Evolutionary conservation across 345 rosid species (phyloP), one percentile per base, ranked within the genome.

Genomic region (Salix caprea): DNA sequence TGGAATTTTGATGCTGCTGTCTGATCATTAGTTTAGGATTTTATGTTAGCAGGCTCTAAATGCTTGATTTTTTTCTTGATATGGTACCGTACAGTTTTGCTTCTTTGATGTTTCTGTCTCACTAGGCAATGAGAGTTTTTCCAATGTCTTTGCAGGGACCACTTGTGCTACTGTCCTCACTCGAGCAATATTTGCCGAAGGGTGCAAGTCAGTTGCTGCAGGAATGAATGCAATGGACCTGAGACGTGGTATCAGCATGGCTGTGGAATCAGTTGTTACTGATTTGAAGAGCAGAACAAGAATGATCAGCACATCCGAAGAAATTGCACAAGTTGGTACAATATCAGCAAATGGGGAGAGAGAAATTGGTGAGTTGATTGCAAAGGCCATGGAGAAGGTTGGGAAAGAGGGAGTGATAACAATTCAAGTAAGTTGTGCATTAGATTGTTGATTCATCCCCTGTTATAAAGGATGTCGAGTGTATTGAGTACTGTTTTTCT

Each of bases 391-490:
- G 96, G 99, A 96, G 82, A 94, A 92, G 79, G 99, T 94, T 5
- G 99, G 99, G 77, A 96, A 96, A 82, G 99, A 96, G 85, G 99
- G 99, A 80, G 99, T 96, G 12, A 96, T 96, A 77, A 94, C 97
- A 34, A 94, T 96, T 72, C 91, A 90, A 69, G 99, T 96, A 79
- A 88, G 92, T 81, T 11, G 44, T 28, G 58, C 21, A 19, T 18
- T 15, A 4, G 14, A 42, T 42, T 54, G 7, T 66, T 2, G 19
- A 19, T 24, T 3, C 46, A 42, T 42, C 46, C 46, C 46, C 61
- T n/a, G 5, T 56, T n/a, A 56, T 8, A 11, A 56, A n/a, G 61
- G 13, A 56, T 56, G 26, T n/a, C 13, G 9, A n/a, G 26, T n/a
- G n/a, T 56, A 42, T 5, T 23, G 62, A 58, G 62, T 58, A 58